Base-by-base conservation (phyloP, 139 green algal genomes). In the Gonium pectorale region DNA sequence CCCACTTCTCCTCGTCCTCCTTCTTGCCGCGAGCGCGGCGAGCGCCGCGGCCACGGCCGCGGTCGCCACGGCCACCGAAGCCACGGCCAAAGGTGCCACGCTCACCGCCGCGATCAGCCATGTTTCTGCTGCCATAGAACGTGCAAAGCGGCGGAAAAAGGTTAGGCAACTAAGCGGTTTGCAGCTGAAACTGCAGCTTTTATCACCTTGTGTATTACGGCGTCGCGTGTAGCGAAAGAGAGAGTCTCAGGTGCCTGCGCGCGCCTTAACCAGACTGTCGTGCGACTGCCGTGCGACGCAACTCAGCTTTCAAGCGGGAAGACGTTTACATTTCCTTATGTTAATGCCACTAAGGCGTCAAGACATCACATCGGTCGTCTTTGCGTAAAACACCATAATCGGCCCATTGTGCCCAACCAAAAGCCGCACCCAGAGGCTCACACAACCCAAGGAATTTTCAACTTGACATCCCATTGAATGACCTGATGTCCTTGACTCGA, bases 1-100 rank as follows among this genome's bases (percentile, higher is more conserved):
- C 94, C 97, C 97, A 99, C 86, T 96, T 97, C 90, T 98, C 96
- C 93, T 99, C 97, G 60, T 99, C 96, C 49, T 98, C 94, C 75
- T 96, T 94, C 52, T 94, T 90, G 82, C 94, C 91, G 46, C 94
- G 88, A 64, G 92, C 89, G 38, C 96, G 91, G 51, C 95, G 69
- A 66, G 52, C 86, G 68, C 95, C 96, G 38, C 93, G 81, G 46
- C 93, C 91, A 35, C 93, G 88, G 31, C 92, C 95, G 37, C 95
- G 89, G 80, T 93, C 94, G 67, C 89, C 88, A 79, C 93, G 88
- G 33, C 91, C 93, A 38, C 97, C 96, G 86, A 99, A 99, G 33
- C 97, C 97, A 64, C 97, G 93, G 62, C 94, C 92, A 80, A 99
- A 99, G 77, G 95, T 95, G 40, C 97, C 97, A 87, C 97, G 95